phyloP scores from a whole-genome alignment of 2,329 filamentous ascomycete species.

The Ophiosphaerella herpotricha region DNA sequence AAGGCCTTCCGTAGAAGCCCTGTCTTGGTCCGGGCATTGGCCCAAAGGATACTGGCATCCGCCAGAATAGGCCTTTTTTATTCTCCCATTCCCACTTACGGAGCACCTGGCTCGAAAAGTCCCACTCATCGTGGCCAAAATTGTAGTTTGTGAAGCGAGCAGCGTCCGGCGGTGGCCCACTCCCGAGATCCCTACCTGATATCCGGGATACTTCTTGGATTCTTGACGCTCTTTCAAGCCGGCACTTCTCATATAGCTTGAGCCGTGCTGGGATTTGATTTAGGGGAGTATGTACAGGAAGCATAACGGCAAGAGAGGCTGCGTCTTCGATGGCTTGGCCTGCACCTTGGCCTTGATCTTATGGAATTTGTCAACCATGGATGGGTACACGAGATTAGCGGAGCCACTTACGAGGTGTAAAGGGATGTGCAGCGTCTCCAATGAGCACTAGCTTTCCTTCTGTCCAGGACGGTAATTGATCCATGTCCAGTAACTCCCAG shows the following conservation, averaged over 20 bases:
- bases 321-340: conserved; percentile 71
- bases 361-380: not conserved
- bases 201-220: conserved; percentile 64
- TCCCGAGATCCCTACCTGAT: conserved; percentile 55
- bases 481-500: conserved; percentile 59
- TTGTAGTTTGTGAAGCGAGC: conserved; percentile 55
- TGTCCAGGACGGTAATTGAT: conserved; percentile 60
- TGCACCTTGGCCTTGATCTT: conserved; percentile 65
- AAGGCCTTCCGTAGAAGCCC: conserved; percentile 24
- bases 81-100: conserved; percentile 57
- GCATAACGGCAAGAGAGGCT: conserved; percentile 60
- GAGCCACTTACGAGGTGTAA: conserved; percentile 59
- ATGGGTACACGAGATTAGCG: not conserved
- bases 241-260: conserved; percentile 62
- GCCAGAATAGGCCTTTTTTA: conserved; percentile 39
- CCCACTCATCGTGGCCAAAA: conserved; percentile 64
- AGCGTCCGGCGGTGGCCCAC: conserved; percentile 36
- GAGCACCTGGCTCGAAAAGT: conserved; percentile 58
- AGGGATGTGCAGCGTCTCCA: conserved; percentile 72
- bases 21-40: conserved; percentile 49
- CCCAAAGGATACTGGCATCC: conserved; percentile 52
- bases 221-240: conserved; percentile 60
- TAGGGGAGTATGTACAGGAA: conserved; percentile 52
- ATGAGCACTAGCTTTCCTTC: conserved; percentile 61
- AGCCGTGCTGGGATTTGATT: conserved; percentile 61